Conservation (phyloP, 2,329 filamentous ascomycete genomes). For the Chalaropsis thielavioides region DNA sequence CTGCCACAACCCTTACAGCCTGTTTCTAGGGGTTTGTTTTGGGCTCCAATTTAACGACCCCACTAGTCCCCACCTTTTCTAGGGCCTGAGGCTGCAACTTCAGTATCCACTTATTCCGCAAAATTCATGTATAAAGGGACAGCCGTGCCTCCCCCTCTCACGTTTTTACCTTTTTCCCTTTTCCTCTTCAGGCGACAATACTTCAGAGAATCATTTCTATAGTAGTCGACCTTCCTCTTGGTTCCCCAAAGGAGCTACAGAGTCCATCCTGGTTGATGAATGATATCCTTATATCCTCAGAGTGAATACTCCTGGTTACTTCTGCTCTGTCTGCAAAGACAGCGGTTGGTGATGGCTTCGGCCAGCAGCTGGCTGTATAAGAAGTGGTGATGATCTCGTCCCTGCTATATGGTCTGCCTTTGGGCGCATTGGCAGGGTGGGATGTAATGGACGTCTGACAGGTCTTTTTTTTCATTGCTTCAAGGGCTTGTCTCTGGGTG, state of each 20-base stretch:
- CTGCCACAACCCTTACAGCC: neutral
- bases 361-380: constrained; percentile 45
- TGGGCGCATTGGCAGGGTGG: constrained; percentile 65
- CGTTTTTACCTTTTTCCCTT: constrained; percentile 5
- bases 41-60: neutral
- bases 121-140: neutral
- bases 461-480: constrained; percentile 29
- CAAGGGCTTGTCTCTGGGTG: constrained; percentile 1
- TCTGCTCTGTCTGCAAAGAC: constrained; percentile 47
- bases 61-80: neutral
- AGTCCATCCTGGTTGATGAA: constrained; percentile 93
- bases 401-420: constrained; percentile 58
- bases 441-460: constrained; percentile 85
- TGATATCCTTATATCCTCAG: constrained; percentile 74
- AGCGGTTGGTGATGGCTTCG: constrained; percentile 31
- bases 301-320: constrained; percentile 59
- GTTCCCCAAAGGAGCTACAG: constrained; percentile 86
- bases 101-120: neutral
- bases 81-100: neutral
- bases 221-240: constrained; percentile 85
- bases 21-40: neutral
- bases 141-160: neutral
- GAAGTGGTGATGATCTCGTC: constrained; percentile 92
- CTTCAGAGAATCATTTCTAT: constrained; percentile 84
- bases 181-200: constrained; percentile 14